Conservation (phyloP, 2,329 filamentous ascomycete genomes). For the Celoporthe dispersa region DNA sequence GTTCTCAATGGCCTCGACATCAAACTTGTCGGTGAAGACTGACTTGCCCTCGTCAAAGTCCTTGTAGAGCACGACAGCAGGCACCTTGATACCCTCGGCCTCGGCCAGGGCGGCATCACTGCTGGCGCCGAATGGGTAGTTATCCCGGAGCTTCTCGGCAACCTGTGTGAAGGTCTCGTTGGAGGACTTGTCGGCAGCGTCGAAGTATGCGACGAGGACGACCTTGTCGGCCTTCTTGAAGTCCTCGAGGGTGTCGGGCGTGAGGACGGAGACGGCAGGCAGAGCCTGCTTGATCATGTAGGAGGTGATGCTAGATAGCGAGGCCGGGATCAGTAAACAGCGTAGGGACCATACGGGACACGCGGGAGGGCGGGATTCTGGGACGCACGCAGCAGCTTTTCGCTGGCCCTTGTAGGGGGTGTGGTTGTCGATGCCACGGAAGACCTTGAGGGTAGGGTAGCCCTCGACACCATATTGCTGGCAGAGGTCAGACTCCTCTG, state of each 20-base stretch:
- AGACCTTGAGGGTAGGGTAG: slow-evolving; percentile 98
- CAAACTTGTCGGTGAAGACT: slow-evolving; percentile 80
- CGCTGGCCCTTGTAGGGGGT: slow-evolving; percentile 85
- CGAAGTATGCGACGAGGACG: slow-evolving; percentile 88
- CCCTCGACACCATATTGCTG: slow-evolving; percentile 89
- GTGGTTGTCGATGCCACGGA: slow-evolving; percentile 85
- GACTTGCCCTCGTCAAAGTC: slow-evolving; percentile 96
- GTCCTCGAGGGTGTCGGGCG: slow-evolving; percentile 82
- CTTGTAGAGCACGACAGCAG: slow-evolving; percentile 94
- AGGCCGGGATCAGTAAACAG: slow-evolving; percentile 13
- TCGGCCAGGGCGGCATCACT: slow-evolving; percentile 84
- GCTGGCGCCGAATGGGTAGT: slow-evolving; percentile 88
- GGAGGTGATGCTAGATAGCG: slow-evolving; percentile 59
- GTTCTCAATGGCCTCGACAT: slow-evolving; percentile 75
- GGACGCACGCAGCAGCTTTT: slow-evolving; percentile 75
- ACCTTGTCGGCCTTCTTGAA: slow-evolving; percentile 99
- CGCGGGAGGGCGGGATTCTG: neutral
- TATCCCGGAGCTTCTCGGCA: slow-evolving; percentile 80
- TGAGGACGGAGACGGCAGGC: slow-evolving; percentile 84
- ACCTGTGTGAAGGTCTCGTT: slow-evolving; percentile 81
- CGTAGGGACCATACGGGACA: neutral
- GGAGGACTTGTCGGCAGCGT: slow-evolving; percentile 77
- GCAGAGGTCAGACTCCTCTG: slow-evolving; percentile 91
- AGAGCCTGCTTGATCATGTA: slow-evolving; percentile 99
- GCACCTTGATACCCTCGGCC: slow-evolving; percentile 86